These are phyloP conservation scores for Clonostachys byssicola DNA, from an alignment of 2,329 filamentous ascomycete species.

Conservation along the genomic window DNA sequence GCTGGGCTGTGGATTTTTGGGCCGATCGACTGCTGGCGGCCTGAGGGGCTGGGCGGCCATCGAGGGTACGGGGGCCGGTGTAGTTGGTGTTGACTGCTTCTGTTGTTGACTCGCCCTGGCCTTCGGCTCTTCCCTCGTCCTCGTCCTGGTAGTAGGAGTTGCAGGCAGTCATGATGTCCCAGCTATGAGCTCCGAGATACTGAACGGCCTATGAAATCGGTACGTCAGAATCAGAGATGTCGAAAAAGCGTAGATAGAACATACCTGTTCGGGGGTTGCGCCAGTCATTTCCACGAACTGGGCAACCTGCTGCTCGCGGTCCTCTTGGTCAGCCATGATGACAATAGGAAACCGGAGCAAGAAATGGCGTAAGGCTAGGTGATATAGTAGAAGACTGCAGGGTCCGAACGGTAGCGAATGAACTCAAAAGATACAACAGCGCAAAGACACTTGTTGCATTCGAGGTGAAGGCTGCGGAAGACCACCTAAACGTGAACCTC, in stretches of 20 bases:
- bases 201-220: slow-evolving; percentile 51
- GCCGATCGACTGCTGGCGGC: slow-evolving; percentile 15
- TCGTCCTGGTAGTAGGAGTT: slow-evolving; percentile 57
- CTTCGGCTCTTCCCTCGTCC: slow-evolving; percentile 42
- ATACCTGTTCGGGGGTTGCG: slow-evolving; percentile 40
- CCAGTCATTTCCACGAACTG: slow-evolving; percentile 56
- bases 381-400: not conserved
- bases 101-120: slow-evolving; percentile 36
- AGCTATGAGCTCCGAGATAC: slow-evolving; percentile 61
- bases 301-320: slow-evolving; percentile 39
- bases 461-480: no score
- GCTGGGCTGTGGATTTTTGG: slow-evolving; percentile 29
- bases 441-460: no score
- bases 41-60: slow-evolving; percentile 54
- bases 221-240: no score
- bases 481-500: no score
- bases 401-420: no score
- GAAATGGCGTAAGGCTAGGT: not conserved
- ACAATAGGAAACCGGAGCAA: not conserved
- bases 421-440: no score
- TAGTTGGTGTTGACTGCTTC: slow-evolving; percentile 29
- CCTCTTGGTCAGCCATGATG: slow-evolving; percentile 24
- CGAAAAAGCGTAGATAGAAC: no score
- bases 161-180: slow-evolving; percentile 62
- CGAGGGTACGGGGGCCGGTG: slow-evolving; percentile 58